phyloP scores from a whole-genome alignment of 1,139 yeast genomes.

The Pichia sp. region DNA sequence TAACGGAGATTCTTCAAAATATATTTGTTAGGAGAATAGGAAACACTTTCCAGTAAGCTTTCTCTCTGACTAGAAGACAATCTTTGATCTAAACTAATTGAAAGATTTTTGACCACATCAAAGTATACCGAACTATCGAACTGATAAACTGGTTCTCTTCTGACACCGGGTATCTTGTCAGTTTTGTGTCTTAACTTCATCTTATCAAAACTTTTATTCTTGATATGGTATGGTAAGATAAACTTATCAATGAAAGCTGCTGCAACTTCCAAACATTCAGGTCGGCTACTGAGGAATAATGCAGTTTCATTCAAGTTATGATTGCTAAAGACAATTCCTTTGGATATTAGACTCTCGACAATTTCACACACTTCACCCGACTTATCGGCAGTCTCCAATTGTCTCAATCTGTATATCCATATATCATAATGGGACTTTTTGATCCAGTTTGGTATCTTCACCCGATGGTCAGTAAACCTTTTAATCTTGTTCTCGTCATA shows the following conservation, averaged over 20 bases:
- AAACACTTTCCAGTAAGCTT: constrained; percentile 9
- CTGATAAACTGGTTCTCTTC: constrained; percentile 19
- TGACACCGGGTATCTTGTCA: constrained; percentile 16
- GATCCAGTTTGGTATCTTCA: constrained; percentile 18
- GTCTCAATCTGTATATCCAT: constrained; percentile 23
- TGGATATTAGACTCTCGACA: constrained; percentile 26
- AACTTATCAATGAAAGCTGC: constrained; percentile 32
- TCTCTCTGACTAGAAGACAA: constrained; percentile 10
- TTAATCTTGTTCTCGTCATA: constrained; percentile 15
- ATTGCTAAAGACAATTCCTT: constrained; percentile 33
- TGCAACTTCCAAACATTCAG: constrained; percentile 27
- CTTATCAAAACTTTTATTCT: constrained; percentile 14
- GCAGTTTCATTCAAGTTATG: constrained; percentile 34
- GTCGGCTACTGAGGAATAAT: constrained; percentile 23
- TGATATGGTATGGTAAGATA: constrained; percentile 31
- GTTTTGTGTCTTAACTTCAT: constrained; percentile 18
- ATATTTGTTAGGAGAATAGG: constrained; percentile 11
- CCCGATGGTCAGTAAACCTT: constrained; percentile 3
- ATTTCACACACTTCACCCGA: constrained; percentile 24
- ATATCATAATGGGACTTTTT: constrained; percentile 19
- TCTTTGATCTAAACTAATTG: constrained; percentile 8
- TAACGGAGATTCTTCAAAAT: constrained; percentile 17
- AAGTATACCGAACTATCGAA: constrained; percentile 40
- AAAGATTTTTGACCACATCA: constrained; percentile 30
- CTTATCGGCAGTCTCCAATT: constrained; percentile 19